Evolutionary conservation across 2,329 filamentous ascomycete genomes (phyloP).

Genomic region (Bimuria novae-zelandiae): DNA sequence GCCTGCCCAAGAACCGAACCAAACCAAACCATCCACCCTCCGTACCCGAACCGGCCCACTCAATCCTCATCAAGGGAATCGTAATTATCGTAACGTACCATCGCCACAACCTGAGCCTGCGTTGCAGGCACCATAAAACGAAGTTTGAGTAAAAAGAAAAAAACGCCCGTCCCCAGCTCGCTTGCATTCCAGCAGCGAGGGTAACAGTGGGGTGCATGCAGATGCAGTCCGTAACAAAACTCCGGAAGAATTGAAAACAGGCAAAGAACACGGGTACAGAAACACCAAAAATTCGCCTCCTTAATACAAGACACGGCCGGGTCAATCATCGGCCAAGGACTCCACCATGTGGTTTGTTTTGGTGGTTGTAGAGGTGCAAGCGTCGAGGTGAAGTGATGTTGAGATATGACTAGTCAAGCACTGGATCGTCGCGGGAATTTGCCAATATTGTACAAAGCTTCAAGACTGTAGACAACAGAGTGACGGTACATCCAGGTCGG

Average conservation of each 20-base stretch:
- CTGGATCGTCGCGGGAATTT: not conserved
- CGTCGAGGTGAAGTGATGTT: constrained; percentile 1
- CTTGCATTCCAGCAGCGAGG: constrained; percentile 15
- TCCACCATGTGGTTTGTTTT: constrained; percentile 4
- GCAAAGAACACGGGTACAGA: not conserved
- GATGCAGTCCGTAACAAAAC: constrained; percentile 12
- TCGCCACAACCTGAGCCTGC: not conserved
- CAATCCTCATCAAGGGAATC: constrained; percentile 1
- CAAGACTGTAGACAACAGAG: not conserved
- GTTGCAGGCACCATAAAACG: not conserved
- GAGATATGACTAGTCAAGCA: not conserved
- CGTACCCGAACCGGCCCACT: not conserved
- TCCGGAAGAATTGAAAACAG: not conserved
- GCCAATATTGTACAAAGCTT: not conserved
- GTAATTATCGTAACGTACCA: not conserved
- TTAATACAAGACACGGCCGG: constrained; percentile 3
- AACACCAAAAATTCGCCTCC: constrained; percentile 7
- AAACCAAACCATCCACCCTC: no score
- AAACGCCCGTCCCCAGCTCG: constrained; percentile 21
- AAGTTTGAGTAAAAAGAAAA: constrained; percentile 6
- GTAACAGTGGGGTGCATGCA: constrained; percentile 20
- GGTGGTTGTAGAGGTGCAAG: not conserved
- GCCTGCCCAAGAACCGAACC: not conserved
- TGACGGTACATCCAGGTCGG: not conserved
- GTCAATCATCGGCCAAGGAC: not conserved